phyloP scores from a whole-genome alignment of 2,329 filamentous ascomycete genomes.

The Colletotrichum kahawae region DNA sequence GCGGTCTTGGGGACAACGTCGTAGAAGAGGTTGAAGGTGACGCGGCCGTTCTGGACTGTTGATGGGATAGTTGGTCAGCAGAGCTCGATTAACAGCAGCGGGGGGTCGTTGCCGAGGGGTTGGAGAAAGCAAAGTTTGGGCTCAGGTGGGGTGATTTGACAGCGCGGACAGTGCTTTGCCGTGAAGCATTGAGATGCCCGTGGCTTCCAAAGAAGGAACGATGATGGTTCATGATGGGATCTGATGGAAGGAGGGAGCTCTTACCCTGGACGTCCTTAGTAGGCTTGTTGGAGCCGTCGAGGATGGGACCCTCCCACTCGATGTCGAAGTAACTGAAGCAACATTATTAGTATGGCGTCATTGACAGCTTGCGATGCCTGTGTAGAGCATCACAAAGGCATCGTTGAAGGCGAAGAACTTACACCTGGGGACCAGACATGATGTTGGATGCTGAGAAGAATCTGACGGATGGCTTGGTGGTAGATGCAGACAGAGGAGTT shows the following conservation, averaged over 20 bases:
- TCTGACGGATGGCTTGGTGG: slow-evolving; percentile 34
- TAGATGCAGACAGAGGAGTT: slow-evolving; percentile 23
- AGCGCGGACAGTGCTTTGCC: not conserved
- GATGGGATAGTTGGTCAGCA: slow-evolving; percentile 20
- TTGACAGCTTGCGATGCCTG: slow-evolving; percentile 9
- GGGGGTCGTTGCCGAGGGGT: not conserved
- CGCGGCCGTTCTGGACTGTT: slow-evolving; percentile 74
- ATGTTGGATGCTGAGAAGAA: slow-evolving; percentile 66
- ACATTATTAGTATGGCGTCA: slow-evolving; percentile 24
- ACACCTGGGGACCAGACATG: slow-evolving; percentile 75
- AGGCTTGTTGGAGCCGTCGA: slow-evolving; percentile 64
- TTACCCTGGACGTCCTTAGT: slow-evolving; percentile 66
- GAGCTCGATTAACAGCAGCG: not conserved
- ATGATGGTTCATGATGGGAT: slow-evolving; percentile 5
- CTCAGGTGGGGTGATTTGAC: slow-evolving; percentile 3
- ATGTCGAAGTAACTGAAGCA: slow-evolving; percentile 71
- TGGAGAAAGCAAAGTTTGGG: not conserved
- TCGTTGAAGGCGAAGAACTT: slow-evolving; percentile 42
- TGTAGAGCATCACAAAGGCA: not conserved
- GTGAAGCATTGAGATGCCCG: not conserved
- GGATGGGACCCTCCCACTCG: slow-evolving; percentile 73
- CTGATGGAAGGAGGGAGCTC: slow-evolving; percentile 30
- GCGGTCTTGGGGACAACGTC: slow-evolving; percentile 87
- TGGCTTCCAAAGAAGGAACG: not conserved
- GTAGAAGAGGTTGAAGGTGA: slow-evolving; percentile 90